phyloP scores from a whole-genome alignment of 2,329 filamentous ascomycete genomes.

The Chalara sp. region DNA sequence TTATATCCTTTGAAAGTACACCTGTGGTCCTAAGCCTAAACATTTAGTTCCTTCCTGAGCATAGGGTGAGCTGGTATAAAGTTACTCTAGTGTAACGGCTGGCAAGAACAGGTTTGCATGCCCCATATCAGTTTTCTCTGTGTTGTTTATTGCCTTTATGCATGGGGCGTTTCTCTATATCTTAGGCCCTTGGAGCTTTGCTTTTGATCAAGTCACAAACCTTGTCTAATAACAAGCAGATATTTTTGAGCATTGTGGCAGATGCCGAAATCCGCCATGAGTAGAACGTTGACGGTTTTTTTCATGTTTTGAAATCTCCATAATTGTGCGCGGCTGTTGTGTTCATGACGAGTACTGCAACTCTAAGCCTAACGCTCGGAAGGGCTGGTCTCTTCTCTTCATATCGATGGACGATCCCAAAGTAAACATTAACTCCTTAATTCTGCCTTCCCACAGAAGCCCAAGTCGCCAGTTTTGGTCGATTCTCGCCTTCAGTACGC shows the following conservation, averaged over 20 bases:
- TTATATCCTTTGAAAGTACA: too few relatives aligned
- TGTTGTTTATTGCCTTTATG: too few relatives aligned
- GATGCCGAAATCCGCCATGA: not conserved
- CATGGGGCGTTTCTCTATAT: too few relatives aligned
- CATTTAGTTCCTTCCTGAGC: too few relatives aligned
- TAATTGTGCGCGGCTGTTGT: not conserved
- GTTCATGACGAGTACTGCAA: slow-evolving; percentile 74
- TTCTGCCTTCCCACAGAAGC: slow-evolving; percentile 83
- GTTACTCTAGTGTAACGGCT: too few relatives aligned
- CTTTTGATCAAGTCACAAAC: not conserved
- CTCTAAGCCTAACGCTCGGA: slow-evolving; percentile 70
- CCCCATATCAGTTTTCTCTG: too few relatives aligned
- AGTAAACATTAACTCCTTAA: slow-evolving; percentile 90
- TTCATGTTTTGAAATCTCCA: not conserved
- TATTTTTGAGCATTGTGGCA: not conserved
- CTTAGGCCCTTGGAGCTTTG: too few relatives aligned
- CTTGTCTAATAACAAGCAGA: not conserved
- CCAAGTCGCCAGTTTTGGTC: slow-evolving; percentile 85
- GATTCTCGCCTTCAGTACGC: slow-evolving; percentile 82
- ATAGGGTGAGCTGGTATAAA: too few relatives aligned
- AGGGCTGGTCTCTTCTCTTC: slow-evolving; percentile 66
- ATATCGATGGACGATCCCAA: slow-evolving; percentile 82
- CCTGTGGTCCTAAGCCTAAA: too few relatives aligned
- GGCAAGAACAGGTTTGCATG: too few relatives aligned
- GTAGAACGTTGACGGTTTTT: not conserved